These are phyloP conservation scores for Maudiozyma saulgeensis DNA, from an alignment of 805 yeast genomes.

Conservation along the genomic window DNA sequence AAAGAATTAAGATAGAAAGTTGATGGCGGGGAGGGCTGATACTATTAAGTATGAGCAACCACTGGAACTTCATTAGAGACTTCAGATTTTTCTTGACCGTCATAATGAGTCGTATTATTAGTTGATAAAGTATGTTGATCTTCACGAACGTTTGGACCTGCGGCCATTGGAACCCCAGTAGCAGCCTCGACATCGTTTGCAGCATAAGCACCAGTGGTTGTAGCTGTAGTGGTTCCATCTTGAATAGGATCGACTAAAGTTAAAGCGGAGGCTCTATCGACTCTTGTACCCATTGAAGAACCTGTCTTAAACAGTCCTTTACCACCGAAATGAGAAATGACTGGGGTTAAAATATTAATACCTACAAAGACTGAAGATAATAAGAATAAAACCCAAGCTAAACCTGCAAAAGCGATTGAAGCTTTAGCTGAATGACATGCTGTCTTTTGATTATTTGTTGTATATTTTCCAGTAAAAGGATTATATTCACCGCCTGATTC, in stretches of 20 bases:
- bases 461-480: conserved; percentile 11
- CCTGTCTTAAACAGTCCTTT: conserved; percentile 17
- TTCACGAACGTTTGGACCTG: not conserved
- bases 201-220: not conserved
- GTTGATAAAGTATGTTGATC: conserved; percentile 9
- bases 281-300: conserved; percentile 11
- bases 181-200: conserved; percentile 6
- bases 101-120: conserved; percentile 1
- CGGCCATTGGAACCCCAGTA: not conserved
- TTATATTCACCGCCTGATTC: conserved; percentile 12
- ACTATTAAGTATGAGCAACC: too few species aligned
- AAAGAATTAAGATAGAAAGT: not conserved
- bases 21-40: too few species aligned
- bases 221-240: not conserved
- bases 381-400: conserved; percentile 23
- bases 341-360: conserved; percentile 25
- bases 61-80: conserved; percentile 1
- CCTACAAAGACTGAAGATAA: conserved; percentile 19
- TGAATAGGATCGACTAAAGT: conserved; percentile 10
- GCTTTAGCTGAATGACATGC: conserved; percentile 27
- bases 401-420: conserved; percentile 28
- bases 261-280: conserved; percentile 19
- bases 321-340: conserved; percentile 12
- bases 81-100: conserved; percentile 8
- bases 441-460: conserved; percentile 5